These are phyloP conservation scores for Dictyostelium purpureum DNA, from an alignment of 78 protist species.

Conservation along the genomic window DNA sequence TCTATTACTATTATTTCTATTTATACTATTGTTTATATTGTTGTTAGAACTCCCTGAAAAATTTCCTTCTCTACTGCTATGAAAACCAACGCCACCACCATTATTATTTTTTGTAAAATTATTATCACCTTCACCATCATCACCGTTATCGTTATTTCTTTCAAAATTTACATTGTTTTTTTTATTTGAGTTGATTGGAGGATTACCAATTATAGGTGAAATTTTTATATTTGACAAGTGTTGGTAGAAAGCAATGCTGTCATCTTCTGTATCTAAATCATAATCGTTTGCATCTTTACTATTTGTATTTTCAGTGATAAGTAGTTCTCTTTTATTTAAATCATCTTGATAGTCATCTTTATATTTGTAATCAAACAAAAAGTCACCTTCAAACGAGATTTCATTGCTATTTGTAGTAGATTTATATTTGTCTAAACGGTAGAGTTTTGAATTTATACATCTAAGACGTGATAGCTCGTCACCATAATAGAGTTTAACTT, in stretches of 20 bases:
- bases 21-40: no score
- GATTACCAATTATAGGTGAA: slow-evolving; percentile 44
- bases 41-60: no score
- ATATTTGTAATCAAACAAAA: neutral
- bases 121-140: neutral
- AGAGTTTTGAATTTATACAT: neutral
- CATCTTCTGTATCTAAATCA: neutral
- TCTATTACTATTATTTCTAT: no score
- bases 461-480: slow-evolving; percentile 66
- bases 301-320: neutral
- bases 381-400: neutral
- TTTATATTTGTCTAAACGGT: neutral
- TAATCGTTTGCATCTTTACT: neutral
- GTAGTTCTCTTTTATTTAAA: neutral
- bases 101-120: no score
- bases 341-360: slow-evolving; percentile 1
- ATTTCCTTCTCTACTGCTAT: no score
- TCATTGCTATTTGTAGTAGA: neutral
- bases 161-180: neutral
- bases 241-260: slow-evolving; percentile 24
- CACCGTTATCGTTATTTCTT: neutral
- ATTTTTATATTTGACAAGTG: slow-evolving; percentile 15
- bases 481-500: slow-evolving; percentile 44
- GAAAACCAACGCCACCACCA: no score
- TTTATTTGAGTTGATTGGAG: neutral